Conservation (phyloP, 2,329 filamentous ascomycete genomes). For the Domatiomyces globalis region DNA sequence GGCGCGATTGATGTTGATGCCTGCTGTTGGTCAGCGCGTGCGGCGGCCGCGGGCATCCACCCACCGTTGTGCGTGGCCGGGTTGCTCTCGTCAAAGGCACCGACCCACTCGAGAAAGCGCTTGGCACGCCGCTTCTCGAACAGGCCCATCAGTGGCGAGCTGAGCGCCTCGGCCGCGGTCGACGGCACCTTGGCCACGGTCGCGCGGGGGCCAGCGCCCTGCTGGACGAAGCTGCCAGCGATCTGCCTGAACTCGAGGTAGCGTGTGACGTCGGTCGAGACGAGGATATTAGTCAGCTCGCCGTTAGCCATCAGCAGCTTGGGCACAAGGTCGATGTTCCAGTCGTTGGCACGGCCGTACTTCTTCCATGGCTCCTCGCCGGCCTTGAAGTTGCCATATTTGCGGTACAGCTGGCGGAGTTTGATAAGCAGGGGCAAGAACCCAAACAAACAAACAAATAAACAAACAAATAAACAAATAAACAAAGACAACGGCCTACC, state of each 20-base stretch:
- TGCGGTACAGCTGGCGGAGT: constrained; percentile 69
- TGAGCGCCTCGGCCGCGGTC: constrained; percentile 76
- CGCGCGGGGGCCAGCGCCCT: constrained; percentile 65
- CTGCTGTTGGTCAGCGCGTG: constrained; percentile 23
- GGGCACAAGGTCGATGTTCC: constrained; percentile 97
- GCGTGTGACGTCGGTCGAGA: constrained; percentile 81
- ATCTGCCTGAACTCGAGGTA: constrained; percentile 92
- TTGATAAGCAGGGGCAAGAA: not conserved
- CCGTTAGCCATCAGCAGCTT: constrained; percentile 98
- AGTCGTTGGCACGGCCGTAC: constrained; percentile 91
- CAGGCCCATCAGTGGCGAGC: constrained; percentile 87
- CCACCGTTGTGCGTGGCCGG: constrained; percentile 78
- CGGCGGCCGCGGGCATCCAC: constrained; percentile 18
- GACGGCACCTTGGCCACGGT: constrained; percentile 95
- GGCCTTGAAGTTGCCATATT: constrained; percentile 67
- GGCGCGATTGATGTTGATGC: constrained; percentile 61
- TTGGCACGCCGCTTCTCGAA: constrained; percentile 97
- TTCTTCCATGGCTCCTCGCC: constrained; percentile 95
- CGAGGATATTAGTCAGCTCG: constrained; percentile 95
- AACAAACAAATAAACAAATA: no score
- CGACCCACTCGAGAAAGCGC: constrained; percentile 92
- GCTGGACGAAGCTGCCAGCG: constrained; percentile 90
- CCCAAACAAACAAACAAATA: not conserved
- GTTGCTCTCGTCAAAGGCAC: constrained; percentile 68
- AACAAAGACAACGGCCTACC: constrained; percentile 36